Evolutionary conservation across 768 basidiomycete species (phyloP), one percentile per base, ranked within the genome.

Genomic region (Rhodotorula kratochvilovae): DNA sequence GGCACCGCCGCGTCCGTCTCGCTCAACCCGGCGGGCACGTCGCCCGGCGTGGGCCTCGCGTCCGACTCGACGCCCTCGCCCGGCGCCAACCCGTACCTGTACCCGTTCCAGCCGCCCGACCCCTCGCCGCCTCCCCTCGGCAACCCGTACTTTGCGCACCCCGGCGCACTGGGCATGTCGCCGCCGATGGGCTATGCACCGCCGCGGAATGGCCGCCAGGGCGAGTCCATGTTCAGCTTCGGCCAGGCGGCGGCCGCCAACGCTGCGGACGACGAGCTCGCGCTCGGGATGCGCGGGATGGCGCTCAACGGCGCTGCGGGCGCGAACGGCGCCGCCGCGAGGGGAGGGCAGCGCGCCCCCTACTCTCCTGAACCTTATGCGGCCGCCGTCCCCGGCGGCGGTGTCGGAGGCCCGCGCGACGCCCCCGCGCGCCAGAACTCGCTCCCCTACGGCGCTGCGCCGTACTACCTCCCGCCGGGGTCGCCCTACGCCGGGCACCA

Each of bases 31-130:
- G 43, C 65, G 25, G 63, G 45, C 53, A 35, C 51, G 19, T 61
- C 69, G 3, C 35, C 48, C 31, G 70, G 29, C 33, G 25, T 19
- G 39, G 19, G 11, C 43, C 17, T n/a, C 17, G 42, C 42, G 13
- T 12, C 58, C 21, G 66, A 61, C 12, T 27, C 43, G 45, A 43
- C 66, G 7, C 36, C 51, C 0, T 65, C 66, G 8, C 71, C 71
- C 21, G 46, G 35, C 48, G 36, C 62, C n/a, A 62, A 43, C 19
- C 71, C 71, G 21, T 68, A 68, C 59, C 36, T 56, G 13, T 72
- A 68, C 58, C 62, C 66, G 1, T 68, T n/a, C 66, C 71, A 72
- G 59, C 71, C 71, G 33, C 71, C 71, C 46, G 71, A 68, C 35
- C 71, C 68, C 4, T 66, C 68, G 23, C 69, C 66, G 21, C 66